Evolutionary conservation across 495 filamentous ascomycete genomes (phyloP), one percentile per base, ranked within the genome.

Genomic region (Neurospora sp.): DNA sequence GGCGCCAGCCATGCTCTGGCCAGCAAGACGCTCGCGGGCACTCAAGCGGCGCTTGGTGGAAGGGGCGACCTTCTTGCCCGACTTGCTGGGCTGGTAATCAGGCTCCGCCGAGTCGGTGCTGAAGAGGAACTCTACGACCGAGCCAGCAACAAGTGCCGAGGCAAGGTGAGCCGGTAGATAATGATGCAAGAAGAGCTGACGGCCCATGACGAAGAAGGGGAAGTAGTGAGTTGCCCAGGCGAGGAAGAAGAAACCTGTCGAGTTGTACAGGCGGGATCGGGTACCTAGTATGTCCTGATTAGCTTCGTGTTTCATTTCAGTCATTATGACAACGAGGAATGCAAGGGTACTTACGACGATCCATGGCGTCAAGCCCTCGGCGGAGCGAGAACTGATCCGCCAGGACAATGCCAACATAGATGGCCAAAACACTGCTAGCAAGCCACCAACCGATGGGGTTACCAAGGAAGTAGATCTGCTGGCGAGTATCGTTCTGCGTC

Each of bases 401-500:
- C 61, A 89, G 92, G 74, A 98, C 82, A 76, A 99, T 94, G 71
- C 96, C 96, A 53, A 89, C 93, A 79, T 97, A 98, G 45, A 99
- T 94, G 38, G 96, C 96, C 69, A 99, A 84, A 35, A 98, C 82
- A 84, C 91, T 92, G 80, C 93, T 96, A 35, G 94, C 90, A 74
- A 99, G 87, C 96, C 96, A 99, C 96, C 96, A 99, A 53, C 96
- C 96, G 71, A 98, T 83, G 6, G 96, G 96, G 84, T 99, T 99
- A 53, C 96, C 96, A 40, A 99, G 83, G 87, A 99, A 99, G 83
- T 99, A 99, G 77, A 99, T 99, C 83, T 99, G 96, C 82, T 96
- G 91, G 39, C 92, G 89, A 10, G 95, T 98, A 65, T 97, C 94
- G 80, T 95, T 96, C 80, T 99, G 92, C 10, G 96, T 99, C 96